Evolutionary conservation across 352 stramenopile genomes (phyloP).

Genomic region (Phytophthora niederhauseri): DNA sequence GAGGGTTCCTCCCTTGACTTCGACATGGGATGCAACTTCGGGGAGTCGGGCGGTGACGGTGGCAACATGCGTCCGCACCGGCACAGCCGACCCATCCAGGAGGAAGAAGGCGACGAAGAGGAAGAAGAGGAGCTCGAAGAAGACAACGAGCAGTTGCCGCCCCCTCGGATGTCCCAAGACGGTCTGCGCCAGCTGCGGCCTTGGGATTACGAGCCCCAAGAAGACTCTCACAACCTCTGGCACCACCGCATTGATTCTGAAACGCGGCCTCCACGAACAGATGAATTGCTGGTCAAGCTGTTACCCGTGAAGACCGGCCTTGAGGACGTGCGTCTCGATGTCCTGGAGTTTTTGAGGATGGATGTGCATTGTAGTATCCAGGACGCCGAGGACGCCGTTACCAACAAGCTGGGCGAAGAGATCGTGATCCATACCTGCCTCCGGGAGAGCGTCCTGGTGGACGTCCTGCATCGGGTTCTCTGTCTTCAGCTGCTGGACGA

Average conservation of each 20-base stretch:
- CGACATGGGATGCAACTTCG: too few relatives aligned
- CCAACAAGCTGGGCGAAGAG: background rate
- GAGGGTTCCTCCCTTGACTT: too few relatives aligned
- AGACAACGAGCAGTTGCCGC: background rate
- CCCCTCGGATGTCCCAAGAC: background rate
- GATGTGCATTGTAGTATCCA: background rate
- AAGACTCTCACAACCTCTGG: background rate
- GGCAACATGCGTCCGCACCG: too few relatives aligned
- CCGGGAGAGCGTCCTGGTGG: background rate
- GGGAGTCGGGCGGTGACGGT: too few relatives aligned
- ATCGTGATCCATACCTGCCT: background rate
- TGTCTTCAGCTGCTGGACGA: conserved; percentile 1
- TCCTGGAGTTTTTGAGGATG: background rate
- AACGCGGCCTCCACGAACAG: background rate
- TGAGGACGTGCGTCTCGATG: background rate
- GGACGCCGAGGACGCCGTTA: background rate
- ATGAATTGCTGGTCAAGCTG: background rate
- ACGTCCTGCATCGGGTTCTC: background rate
- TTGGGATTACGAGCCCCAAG: background rate
- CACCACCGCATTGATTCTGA: background rate
- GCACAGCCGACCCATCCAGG: too few relatives aligned
- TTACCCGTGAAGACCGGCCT: background rate
- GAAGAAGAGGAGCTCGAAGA: too few relatives aligned
- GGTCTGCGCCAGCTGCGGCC: background rate
- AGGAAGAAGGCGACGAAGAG: too few relatives aligned